phyloP scores from a whole-genome alignment of 164 flowering plant species.

The Vitis cinerea region DNA sequence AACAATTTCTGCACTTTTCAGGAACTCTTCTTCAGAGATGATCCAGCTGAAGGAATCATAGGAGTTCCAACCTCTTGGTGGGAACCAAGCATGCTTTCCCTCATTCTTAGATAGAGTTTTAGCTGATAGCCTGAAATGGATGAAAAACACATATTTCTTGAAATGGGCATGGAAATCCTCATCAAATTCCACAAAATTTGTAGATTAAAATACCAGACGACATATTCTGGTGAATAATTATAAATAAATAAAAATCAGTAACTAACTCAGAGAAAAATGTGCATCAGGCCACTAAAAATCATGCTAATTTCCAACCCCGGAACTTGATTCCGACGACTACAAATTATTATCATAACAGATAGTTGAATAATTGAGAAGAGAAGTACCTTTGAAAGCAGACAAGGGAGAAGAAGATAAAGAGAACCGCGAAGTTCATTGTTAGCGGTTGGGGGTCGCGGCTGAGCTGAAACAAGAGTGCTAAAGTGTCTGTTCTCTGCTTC shows the following conservation, averaged over 20 bases:
- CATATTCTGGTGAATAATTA: too few species aligned
- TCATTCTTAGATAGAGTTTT: slow-evolving; percentile 8
- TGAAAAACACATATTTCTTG: not conserved
- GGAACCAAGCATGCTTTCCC: slow-evolving; percentile 39
- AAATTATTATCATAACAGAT: not conserved
- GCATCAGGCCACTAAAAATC: too few species aligned
- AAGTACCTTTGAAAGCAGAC: slow-evolving; percentile 14
- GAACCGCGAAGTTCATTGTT: slow-evolving; percentile 9
- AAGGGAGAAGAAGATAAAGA: slow-evolving; percentile 10
- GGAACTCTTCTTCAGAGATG: slow-evolving; percentile 77
- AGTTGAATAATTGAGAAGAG: not conserved
- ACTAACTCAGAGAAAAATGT: too few species aligned
- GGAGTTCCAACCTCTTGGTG: slow-evolving; percentile 98
- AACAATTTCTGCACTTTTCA: slow-evolving; percentile 66
- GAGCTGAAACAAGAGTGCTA: too few species aligned
- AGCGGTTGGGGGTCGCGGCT: not conserved
- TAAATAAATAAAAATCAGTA: too few species aligned
- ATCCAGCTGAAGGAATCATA: slow-evolving; percentile 93
- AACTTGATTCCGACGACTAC: not conserved
- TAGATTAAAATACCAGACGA: too few species aligned
- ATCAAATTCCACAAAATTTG: too few species aligned
- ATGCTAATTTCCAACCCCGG: not conserved
- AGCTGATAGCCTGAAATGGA: slow-evolving; percentile 34
- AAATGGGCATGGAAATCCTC: too few species aligned
- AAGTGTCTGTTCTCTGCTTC: too few species aligned